Conservation (phyloP, 2,329 filamentous ascomycete species). For the Fonsecaea pedrosoi region DNA sequence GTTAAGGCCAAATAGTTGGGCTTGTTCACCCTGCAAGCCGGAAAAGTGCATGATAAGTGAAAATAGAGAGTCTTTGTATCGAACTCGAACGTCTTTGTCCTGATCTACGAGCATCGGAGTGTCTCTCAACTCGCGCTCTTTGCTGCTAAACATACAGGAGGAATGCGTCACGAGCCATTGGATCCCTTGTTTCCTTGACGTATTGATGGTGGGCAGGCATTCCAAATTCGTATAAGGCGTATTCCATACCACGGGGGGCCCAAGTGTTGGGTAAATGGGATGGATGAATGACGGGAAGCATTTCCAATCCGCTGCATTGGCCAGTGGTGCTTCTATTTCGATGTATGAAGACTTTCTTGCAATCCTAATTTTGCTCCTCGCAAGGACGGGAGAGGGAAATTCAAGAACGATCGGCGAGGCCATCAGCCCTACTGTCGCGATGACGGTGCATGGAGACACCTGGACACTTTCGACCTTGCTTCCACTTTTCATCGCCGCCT, state of each 20-base stretch:
- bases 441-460: slow-evolving; percentile 11
- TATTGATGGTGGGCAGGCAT: slow-evolving; percentile 39
- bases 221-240: slow-evolving; percentile 40
- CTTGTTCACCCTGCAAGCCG: slow-evolving; percentile 32
- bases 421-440: neutral
- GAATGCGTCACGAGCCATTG: slow-evolving; percentile 11
- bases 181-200: slow-evolving; percentile 24
- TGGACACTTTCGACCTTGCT: slow-evolving; percentile 9
- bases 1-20: slow-evolving; percentile 25
- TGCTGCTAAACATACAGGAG: slow-evolving; percentile 22
- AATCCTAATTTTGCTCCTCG: slow-evolving; percentile 39
- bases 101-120: slow-evolving; percentile 6
- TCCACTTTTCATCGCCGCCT: slow-evolving; percentile 5
- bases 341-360: slow-evolving; percentile 45
- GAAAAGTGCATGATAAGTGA: slow-evolving; percentile 40
- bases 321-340: slow-evolving; percentile 42
- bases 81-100: slow-evolving; percentile 23
- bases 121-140: slow-evolving; percentile 35
- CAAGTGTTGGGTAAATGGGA: slow-evolving; percentile 24
- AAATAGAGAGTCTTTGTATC: slow-evolving; percentile 44
- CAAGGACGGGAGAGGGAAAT: slow-evolving; percentile 12
- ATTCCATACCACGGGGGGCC: slow-evolving; percentile 36
- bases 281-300: slow-evolving; percentile 33
- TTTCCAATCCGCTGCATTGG: slow-evolving; percentile 17
- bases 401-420: slow-evolving; percentile 7